A percentile compares a stretch with the other conserved stretches of the same genome.
These are phyloP conservation scores for Zasmidium angulare DNA, from an alignment of 2,329 filamentous ascomycete genomes.

Conservation along the genomic window DNA sequence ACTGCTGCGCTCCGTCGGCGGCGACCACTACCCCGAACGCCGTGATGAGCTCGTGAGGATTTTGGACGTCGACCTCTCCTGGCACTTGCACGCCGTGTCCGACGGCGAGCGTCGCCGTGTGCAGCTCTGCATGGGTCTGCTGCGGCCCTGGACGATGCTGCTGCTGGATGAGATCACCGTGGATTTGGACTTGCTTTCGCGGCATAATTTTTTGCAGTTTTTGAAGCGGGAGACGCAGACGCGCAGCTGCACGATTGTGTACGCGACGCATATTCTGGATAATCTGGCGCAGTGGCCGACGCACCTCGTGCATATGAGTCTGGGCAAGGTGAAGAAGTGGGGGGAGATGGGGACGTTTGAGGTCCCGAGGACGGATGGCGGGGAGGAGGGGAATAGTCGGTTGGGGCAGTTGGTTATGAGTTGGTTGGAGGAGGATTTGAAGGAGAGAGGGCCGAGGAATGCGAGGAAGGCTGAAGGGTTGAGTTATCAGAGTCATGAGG, in stretches of 20 bases:
- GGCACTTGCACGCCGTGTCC: conserved; percentile 94
- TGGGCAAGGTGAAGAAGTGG: conserved; percentile 85
- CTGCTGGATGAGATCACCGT: conserved; percentile 96
- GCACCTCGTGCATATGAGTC: conserved; percentile 91
- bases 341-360: conserved; percentile 72
- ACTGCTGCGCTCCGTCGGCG: conserved; percentile 81
- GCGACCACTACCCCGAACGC: conserved; percentile 75
- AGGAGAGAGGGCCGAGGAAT: conserved; percentile 74
- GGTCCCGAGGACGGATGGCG: conserved; percentile 50
- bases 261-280: conserved; percentile 95
- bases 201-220: conserved; percentile 82
- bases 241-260: conserved; percentile 86
- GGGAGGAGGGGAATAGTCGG: conserved; percentile 70
- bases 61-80: conserved; percentile 85
- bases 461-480: conserved; percentile 61
- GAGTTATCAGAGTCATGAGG: conserved; percentile 60
- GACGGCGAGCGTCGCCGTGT: conserved; percentile 90
- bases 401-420: conserved; percentile 83
- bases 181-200: conserved; percentile 83
- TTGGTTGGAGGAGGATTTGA: conserved; percentile 82
- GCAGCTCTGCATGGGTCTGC: conserved; percentile 91
- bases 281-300: conserved; percentile 94
- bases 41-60: conserved; percentile 84
- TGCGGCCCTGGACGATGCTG: conserved; percentile 87
- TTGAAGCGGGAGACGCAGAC: conserved; percentile 82